phyloP scores from a whole-genome alignment of 2,329 filamentous ascomycete genomes.

The Ophiocordyceps robertsii region DNA sequence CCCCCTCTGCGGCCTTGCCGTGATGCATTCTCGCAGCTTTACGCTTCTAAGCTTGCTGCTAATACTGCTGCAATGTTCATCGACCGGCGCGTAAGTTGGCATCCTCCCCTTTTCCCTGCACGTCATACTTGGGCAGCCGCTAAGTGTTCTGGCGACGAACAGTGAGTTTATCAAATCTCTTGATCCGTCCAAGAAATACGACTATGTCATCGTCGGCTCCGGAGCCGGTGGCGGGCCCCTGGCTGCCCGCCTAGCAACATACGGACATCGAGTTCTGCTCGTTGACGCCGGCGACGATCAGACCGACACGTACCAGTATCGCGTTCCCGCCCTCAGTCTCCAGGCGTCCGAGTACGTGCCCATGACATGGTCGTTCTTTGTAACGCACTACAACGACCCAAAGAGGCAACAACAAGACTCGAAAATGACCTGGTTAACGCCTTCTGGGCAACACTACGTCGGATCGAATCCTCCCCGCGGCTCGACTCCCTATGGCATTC shows the following conservation, averaged over 20 bases:
- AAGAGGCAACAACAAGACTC: conserved; percentile 37
- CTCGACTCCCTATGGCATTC: conserved; percentile 26
- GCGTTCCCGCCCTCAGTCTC: conserved; percentile 28
- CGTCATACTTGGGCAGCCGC: background rate
- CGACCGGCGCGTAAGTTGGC: background rate
- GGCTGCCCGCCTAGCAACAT: conserved; percentile 42
- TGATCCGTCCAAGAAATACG: conserved; percentile 13
- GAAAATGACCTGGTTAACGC: conserved; percentile 43
- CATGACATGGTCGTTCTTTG: conserved; percentile 51
- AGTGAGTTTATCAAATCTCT: background rate
- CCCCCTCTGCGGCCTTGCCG: background rate
- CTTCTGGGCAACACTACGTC: conserved; percentile 35
- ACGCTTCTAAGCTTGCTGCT: background rate
- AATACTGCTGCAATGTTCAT: background rate
- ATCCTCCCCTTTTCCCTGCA: background rate
- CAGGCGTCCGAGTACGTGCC: conserved; percentile 37
- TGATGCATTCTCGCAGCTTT: background rate
- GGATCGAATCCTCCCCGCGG: conserved; percentile 20
- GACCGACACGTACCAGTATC: conserved; percentile 19
- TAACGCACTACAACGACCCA: conserved; percentile 45
- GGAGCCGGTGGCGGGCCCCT: conserved; percentile 46
- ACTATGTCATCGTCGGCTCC: conserved; percentile 50
- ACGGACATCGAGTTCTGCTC: conserved; percentile 44
- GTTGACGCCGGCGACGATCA: conserved; percentile 51
- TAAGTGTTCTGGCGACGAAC: background rate